Base-by-base conservation (phyloP, 139 green algal species). In the Tetratostichococcus sp. region DNA sequence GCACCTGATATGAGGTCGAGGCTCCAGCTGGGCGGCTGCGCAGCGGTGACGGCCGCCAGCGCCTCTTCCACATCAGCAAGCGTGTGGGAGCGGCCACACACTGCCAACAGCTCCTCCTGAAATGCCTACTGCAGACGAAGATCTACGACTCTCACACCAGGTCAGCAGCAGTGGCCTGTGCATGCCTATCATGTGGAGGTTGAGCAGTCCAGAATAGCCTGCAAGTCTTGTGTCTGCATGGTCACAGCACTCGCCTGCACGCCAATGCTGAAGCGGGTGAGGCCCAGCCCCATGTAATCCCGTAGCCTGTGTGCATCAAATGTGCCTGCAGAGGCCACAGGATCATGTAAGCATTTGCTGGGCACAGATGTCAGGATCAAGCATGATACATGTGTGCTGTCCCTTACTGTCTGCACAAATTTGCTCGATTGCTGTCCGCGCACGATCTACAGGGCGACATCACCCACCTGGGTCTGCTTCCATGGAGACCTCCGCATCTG, bases 181-280 rank as follows among this genome's bases (percentile, higher is more conserved):
- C n/a, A n/a, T n/a, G n/a, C n/a, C n/a, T n/a, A n/a, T n/a, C n/a
- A n/a, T n/a, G n/a, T n/a, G n/a, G n/a, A n/a, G n/a, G n/a, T n/a
- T n/a, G n/a, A n/a, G n/a, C n/a, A n/a, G n/a, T n/a, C n/a, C n/a
- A n/a, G n/a, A n/a, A n/a, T n/a, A n/a, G n/a, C n/a, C n/a, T n/a
- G n/a, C n/a, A n/a, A n/a, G n/a, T n/a, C n/a, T n/a, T n/a, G n/a
- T n/a, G n/a, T n/a, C n/a, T 21, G 50, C 17, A 26, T 32, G 43
- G 31, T 28, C 66, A n/a, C 34, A 26, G 26, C 25, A 30, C 0
- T 57, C 35, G 73, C 77, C 83, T 98, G 94, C 33, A 98, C 93
- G 1, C 95, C 95, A 30, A 99, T 73, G 78, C 91, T 97, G 22
- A 99, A 72, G 0, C 95, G 82, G 33, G 77, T 97, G 5, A 99